Evolutionary conservation across 2,329 filamentous ascomycete species (phyloP), one percentile per base, ranked within the genome.

Genomic region (Colletotrichum scovillei): DNA sequence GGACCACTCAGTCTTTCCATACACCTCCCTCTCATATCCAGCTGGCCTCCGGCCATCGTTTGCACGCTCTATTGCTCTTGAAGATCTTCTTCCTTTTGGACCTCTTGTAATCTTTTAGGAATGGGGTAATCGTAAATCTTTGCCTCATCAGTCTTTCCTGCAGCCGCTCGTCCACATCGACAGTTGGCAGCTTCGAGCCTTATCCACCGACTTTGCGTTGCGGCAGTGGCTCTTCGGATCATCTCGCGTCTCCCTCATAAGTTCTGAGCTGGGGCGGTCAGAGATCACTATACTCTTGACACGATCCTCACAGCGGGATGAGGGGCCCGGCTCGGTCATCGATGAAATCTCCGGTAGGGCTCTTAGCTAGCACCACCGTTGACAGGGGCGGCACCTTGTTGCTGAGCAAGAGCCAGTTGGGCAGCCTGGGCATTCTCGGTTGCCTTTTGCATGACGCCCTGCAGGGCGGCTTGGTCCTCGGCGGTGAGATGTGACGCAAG

Each of bases 391-490:
- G 78, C 42, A 77, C 78, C 73, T 75, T 75, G 76, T 73, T 74
- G 66, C 38, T 77, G 76, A n/a, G 76, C 76, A 35, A 78, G 76
- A 14, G 78, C 77, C 57, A 78, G 52, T 64, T 75, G 69, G 65
- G 80, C 79, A 70, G 81, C 78, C 74, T 83, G 78, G 24, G 83
- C 84, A 65, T 85, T 82, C 76, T 86, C 84, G 65, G 86, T 82
- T 2, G 84, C 84, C 77, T 88, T 88, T 69, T 93, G 94, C 82
- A 97, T 90, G 69, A 96, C 94, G 26, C 87, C 89, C 81, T 97
- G 92, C 75, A 98, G 90, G 62, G 97, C 88, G 75, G 89, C 89
- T 81, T 97, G 94, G 80, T 98, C 95, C 63, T 97, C 94, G 0
- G 91, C 87, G 49, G 90, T 92, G 53, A 98, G 89, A 74, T 94